Evolutionary conservation across 2,329 filamentous ascomycete species (phyloP).

Genomic region (Aspergillus pseudotamarii): DNA sequence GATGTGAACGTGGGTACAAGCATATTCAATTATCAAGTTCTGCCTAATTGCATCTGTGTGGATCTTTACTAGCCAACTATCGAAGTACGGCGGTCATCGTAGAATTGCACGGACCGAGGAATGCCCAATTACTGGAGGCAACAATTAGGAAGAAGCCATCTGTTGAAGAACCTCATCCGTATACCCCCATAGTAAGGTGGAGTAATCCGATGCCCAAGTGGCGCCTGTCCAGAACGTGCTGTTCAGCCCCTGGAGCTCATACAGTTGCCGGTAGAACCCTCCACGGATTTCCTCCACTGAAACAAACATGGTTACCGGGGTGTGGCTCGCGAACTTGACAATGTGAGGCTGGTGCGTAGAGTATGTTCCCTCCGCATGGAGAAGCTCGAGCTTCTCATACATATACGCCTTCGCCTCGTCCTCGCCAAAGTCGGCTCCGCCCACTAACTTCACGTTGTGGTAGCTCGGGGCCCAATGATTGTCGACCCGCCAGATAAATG

Average conservation of each 20-base stretch:
- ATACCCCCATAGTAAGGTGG: background rate
- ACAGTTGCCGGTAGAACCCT: background rate
- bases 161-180: background rate
- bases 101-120: background rate
- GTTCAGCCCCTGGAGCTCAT: conserved; percentile 1
- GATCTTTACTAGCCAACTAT: too few species aligned
- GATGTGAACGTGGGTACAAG: too few species aligned
- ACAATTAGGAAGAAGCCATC: background rate
- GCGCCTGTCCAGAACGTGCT: conserved; percentile 7
- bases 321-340: background rate
- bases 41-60: too few species aligned
- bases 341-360: background rate
- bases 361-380: background rate
- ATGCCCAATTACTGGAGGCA: too few species aligned
- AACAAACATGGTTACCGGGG: background rate
- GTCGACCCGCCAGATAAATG: background rate
- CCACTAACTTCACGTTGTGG: background rate
- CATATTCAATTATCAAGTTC: too few species aligned
- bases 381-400: background rate
- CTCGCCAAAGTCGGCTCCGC: background rate
- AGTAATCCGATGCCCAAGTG: background rate
- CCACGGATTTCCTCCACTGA: background rate
- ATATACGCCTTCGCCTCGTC: background rate
- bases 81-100: background rate
- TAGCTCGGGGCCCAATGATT: background rate